A percentile compares a stretch with the other conserved stretches of the same genome.
These are phyloP conservation scores for Blepharisma japonicum DNA, from an alignment of 73 alveolate genomes.

Conservation along the genomic window DNA sequence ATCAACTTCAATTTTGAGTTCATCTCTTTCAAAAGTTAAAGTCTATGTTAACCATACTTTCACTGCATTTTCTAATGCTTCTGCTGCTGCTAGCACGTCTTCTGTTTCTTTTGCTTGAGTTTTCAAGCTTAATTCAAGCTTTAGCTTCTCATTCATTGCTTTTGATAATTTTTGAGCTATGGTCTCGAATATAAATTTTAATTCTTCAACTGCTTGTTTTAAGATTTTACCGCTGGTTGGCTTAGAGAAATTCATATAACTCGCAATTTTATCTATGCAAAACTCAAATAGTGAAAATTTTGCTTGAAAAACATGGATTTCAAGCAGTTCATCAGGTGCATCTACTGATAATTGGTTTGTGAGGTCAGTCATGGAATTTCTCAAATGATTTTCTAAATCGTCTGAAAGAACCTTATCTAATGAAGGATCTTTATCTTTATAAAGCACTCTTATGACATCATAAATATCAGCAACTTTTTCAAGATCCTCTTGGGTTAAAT, in stretches of 20 bases:
- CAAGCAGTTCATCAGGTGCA: not conserved
- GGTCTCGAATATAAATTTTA: too few relatives aligned
- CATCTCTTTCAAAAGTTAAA: slow-evolving; percentile 6
- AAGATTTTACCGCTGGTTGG: too few relatives aligned
- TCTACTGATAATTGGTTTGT: slow-evolving; percentile 3
- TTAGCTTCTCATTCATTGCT: too few relatives aligned
- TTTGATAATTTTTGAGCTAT: too few relatives aligned
- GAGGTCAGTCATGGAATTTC: slow-evolving; percentile 12
- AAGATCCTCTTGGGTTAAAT: slow-evolving; percentile 12
- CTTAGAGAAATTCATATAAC: too few relatives aligned
- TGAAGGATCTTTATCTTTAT: not conserved
- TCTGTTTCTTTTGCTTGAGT: slow-evolving; percentile 22
- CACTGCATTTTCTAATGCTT: slow-evolving; percentile 19
- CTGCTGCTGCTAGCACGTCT: slow-evolving; percentile 33
- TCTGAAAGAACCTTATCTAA: slow-evolving; percentile 5
- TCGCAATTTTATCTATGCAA: not conserved
- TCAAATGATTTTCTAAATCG: slow-evolving; percentile 9
- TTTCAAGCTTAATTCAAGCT: slow-evolving; percentile 7
- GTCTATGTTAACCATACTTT: not conserved
- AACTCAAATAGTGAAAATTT: not conserved
- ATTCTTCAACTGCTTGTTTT: too few relatives aligned
- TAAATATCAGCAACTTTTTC: slow-evolving; percentile 21
- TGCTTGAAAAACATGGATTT: not conserved
- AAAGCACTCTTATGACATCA: not conserved
- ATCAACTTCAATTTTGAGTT: not conserved